Conservation (phyloP, 1,139 yeast genomes). For the Lodderomyces theae region DNA sequence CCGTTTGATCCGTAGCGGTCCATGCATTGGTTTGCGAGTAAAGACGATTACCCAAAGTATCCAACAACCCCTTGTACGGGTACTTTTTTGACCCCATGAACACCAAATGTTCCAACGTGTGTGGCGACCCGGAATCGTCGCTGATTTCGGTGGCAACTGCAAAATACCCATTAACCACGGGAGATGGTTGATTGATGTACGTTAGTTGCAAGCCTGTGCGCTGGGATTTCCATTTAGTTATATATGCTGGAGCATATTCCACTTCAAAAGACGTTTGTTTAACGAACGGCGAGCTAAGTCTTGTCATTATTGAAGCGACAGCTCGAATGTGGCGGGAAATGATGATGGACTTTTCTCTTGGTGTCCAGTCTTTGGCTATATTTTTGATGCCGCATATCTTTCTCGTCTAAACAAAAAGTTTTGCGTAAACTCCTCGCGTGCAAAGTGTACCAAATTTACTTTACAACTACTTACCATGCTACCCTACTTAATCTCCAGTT, state of each 20-base stretch:
- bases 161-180: slow-evolving; percentile 88
- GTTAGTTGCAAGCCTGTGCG: slow-evolving; percentile 84
- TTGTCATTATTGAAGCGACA: slow-evolving; percentile 11
- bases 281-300: slow-evolving; percentile 25
- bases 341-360: background rate
- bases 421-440: no score
- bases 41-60: slow-evolving; percentile 79
- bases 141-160: slow-evolving; percentile 92
- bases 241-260: slow-evolving; percentile 60
- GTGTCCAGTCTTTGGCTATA: no score
- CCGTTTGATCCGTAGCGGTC: slow-evolving; percentile 97
- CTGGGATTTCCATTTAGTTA: slow-evolving; percentile 68
- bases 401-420: no score
- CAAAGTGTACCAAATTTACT: no score
- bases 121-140: slow-evolving; percentile 91
- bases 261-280: slow-evolving; percentile 53
- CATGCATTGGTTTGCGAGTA: slow-evolving; percentile 93
- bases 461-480: no score
- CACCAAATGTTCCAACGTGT: slow-evolving; percentile 88
- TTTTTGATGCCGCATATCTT: no score
- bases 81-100: slow-evolving; percentile 91
- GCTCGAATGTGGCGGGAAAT: background rate
- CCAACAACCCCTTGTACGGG: slow-evolving; percentile 90
- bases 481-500: slow-evolving; percentile 19
- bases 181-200: slow-evolving; percentile 76